Base-by-base conservation (phyloP, 179 eudicot species). In the Patellifolia procumbens region DNA sequence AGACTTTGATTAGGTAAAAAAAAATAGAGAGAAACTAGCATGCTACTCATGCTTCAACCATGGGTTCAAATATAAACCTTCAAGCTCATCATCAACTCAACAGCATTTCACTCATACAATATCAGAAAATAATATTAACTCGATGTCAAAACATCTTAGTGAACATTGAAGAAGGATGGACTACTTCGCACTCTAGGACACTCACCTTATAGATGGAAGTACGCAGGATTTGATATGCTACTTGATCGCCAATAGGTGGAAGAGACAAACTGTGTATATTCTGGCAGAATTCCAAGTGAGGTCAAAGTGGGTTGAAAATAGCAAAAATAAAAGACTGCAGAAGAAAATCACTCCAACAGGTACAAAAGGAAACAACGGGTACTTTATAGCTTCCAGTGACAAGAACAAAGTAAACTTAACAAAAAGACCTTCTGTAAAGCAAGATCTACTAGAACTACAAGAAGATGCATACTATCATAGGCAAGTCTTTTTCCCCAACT, bases 151-250 rank as follows among this genome's bases (percentile, higher is more conserved):
- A 24, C 34, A 71, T 37, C 5, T 62, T 20, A 62, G 55, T 11
- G 56, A 68, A 71, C 31, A 24, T 13, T 10, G 16, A 17, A 56
- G 52, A 75, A 80, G 19, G n/a, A 37, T 45, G 46, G 32, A 70
- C 11, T 15, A 13, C 1, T 22, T 75, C 26, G 17, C 16, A 51
- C n/a, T 52, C 37, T 7, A 70, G 34, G 35, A 62, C 65, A 80
- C 59, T 53, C 81, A 93, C 99, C 97, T 90, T 95, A 81, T 75
- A 79, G 53, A 95, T 86, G 37, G 90, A 87, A 86, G 93, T 92
- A 78, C 90, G 81, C 77, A 79, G 85, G 78, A 95, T 83, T 55
- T 70, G 80, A 75, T 22, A 80, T 29, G 81, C 73, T 67, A 68
- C 81, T 79, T 73, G 63, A 46, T 85, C 78, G 68, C 77, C 85